Evolutionary conservation across 805 yeast genomes (phyloP).

Genomic region (Lipomyces mesembrius): DNA sequence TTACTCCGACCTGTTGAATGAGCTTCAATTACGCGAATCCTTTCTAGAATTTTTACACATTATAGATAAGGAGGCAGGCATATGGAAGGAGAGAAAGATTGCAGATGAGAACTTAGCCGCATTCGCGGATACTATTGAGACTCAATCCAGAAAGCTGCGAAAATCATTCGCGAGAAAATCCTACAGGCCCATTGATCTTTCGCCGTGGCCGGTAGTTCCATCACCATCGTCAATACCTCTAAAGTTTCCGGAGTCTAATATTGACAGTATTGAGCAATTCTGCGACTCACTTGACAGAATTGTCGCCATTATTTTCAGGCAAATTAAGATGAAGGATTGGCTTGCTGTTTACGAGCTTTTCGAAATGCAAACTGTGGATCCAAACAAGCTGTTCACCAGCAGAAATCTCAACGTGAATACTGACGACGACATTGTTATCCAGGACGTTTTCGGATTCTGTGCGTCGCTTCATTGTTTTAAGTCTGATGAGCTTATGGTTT

Average conservation of each 20-base stretch:
- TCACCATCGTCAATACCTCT: slow-evolving; percentile 4
- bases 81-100: slow-evolving; percentile 38
- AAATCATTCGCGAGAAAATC: slow-evolving; percentile 54
- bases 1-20: slow-evolving; percentile 75
- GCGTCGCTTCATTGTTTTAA: slow-evolving; percentile 57
- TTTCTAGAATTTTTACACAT: slow-evolving; percentile 68
- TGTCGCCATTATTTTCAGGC: slow-evolving; percentile 59
- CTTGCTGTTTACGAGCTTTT: slow-evolving; percentile 70
- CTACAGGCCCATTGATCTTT: slow-evolving; percentile 44
- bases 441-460: slow-evolving; percentile 74
- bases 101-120: slow-evolving; percentile 18
- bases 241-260: slow-evolving; percentile 19
- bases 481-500: slow-evolving; percentile 51
- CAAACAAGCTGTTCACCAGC: slow-evolving; percentile 62
- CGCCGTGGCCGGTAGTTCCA: slow-evolving; percentile 39
- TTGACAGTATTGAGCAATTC: slow-evolving; percentile 57
- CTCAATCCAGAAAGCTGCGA: slow-evolving; percentile 66
- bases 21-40: slow-evolving; percentile 59
- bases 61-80: slow-evolving; percentile 66
- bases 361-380: slow-evolving; percentile 68
- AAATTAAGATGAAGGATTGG: slow-evolving; percentile 76
- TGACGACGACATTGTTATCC: slow-evolving; percentile 63
- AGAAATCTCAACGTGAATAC: slow-evolving; percentile 48
- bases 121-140: slow-evolving; percentile 43
- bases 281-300: slow-evolving; percentile 67